Conservation (phyloP, 2,329 filamentous ascomycete species). For the Penicillium aurantiogriseum region DNA sequence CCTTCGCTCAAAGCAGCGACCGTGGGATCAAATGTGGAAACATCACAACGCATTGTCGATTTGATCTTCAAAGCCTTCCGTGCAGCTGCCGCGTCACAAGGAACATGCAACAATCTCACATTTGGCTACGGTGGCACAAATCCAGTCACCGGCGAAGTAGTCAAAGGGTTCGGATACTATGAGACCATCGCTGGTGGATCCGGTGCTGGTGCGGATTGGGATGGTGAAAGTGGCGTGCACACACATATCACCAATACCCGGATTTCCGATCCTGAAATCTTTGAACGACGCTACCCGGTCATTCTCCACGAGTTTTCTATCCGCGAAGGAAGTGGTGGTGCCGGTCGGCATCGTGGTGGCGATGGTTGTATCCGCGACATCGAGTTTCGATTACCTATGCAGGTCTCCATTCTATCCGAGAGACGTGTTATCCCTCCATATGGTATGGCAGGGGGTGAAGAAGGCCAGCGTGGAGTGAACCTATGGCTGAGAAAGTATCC, state of each 20-base stretch:
- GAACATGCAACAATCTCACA: slow-evolving; percentile 69
- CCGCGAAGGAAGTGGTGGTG: slow-evolving; percentile 60
- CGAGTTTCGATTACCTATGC: slow-evolving; percentile 72
- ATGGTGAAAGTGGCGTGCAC: slow-evolving; percentile 71
- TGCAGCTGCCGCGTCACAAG: slow-evolving; percentile 70
- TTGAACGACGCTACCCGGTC: slow-evolving; percentile 73
- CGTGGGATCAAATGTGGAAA: background rate
- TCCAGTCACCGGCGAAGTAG: background rate
- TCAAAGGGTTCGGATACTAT: slow-evolving; percentile 65
- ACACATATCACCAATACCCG: slow-evolving; percentile 82
- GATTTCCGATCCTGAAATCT: slow-evolving; percentile 75
- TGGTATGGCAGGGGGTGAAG: slow-evolving; percentile 74
- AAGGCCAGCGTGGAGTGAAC: slow-evolving; percentile 47
- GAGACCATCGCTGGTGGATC: slow-evolving; percentile 77
- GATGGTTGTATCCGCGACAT: slow-evolving; percentile 75
- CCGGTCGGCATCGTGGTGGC: slow-evolving; percentile 65
- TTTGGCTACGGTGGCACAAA: slow-evolving; percentile 5
- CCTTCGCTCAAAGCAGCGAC: background rate
- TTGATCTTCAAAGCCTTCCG: slow-evolving; percentile 72
- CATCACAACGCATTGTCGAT: slow-evolving; percentile 62
- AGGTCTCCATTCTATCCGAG: slow-evolving; percentile 73
- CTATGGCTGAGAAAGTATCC: background rate
- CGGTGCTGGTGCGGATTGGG: slow-evolving; percentile 69
- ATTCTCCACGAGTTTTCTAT: slow-evolving; percentile 68
- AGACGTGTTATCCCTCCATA: slow-evolving; percentile 70